Evolutionary conservation across 2,329 filamentous ascomycete species (phyloP).

Genomic region (Xylariales sp.): DNA sequence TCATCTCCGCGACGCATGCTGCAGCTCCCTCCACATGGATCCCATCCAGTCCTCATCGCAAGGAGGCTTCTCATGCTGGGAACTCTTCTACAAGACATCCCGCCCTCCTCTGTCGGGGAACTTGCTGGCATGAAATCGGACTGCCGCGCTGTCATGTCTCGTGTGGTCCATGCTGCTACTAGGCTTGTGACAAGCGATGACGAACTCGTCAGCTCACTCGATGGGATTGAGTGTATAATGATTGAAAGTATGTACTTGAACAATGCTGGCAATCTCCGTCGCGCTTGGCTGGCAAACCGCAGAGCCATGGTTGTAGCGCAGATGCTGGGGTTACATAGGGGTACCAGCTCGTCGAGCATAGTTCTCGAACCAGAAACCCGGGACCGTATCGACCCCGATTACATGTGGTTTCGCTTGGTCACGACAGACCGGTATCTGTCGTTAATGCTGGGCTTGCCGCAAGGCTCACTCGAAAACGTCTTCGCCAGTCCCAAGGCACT

Average conservation of each 20-base stretch:
- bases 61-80: conserved; percentile 34
- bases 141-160: conserved; percentile 5
- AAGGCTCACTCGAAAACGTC: conserved; percentile 28
- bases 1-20: conserved; percentile 14
- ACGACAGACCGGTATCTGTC: conserved; percentile 42
- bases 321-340: conserved; percentile 31
- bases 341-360: conserved; percentile 15
- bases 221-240: conserved; percentile 47
- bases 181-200: conserved; percentile 41
- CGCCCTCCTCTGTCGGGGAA: conserved; percentile 1
- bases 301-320: conserved; percentile 41
- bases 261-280: conserved; percentile 41
- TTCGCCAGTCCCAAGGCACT: conserved; percentile 18
- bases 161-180: conserved; percentile 15
- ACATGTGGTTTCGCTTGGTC: conserved; percentile 43
- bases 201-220: conserved; percentile 38
- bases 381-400: conserved; percentile 27
- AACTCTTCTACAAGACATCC: conserved; percentile 29
- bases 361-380: conserved; percentile 22
- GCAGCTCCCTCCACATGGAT: background rate
- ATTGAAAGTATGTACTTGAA: conserved; percentile 42
- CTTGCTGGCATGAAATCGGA: background rate
- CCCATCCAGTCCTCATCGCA: conserved; percentile 38
- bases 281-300: conserved; percentile 40
- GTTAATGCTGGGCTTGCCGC: conserved; percentile 41